phyloP scores from a whole-genome alignment of 352 stramenopile genomes.

The Pythium phragmiticola region DNA sequence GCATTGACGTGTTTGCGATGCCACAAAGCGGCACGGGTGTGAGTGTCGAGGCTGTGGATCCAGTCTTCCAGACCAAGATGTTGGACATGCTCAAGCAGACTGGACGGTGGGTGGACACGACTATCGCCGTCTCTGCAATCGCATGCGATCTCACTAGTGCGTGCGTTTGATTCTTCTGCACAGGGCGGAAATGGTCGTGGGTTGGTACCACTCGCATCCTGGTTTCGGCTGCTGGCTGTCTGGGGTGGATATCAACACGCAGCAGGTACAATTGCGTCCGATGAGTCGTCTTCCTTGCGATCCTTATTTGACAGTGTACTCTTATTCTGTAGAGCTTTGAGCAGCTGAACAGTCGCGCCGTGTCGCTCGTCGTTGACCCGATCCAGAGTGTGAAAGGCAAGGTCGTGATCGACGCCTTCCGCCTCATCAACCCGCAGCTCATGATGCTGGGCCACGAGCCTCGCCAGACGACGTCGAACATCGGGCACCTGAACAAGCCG shows the following conservation, averaged over 20 bases:
- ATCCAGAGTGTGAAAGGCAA: conserved; percentile 99
- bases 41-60: conserved; percentile 98
- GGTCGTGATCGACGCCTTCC: conserved; percentile 99
- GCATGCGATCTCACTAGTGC: background rate
- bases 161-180: background rate
- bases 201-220: conserved; percentile 99
- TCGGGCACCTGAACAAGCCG: conserved; percentile 99
- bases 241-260: conserved; percentile 99
- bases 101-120: conserved; percentile 62
- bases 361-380: conserved; percentile 99
- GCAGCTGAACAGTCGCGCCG: conserved; percentile 95
- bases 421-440: conserved; percentile 98
- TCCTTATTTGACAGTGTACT: background rate
- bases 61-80: conserved; percentile 99
- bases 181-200: conserved; percentile 92
- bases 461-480: conserved; percentile 98
- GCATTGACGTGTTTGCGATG: conserved; percentile 99
- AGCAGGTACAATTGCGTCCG: conserved; percentile 57
- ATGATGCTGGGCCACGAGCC: conserved; percentile 99
- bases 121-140: background rate
- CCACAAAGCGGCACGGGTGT: conserved; percentile 96
- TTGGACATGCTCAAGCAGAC: conserved; percentile 99
- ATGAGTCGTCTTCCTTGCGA: background rate
- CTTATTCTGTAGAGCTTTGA: conserved; percentile 90
- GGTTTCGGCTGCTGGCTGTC: conserved; percentile 99